These are phyloP conservation scores for Stentor roeselii DNA, from an alignment of 73 alveolate species.

Conservation along the genomic window DNA sequence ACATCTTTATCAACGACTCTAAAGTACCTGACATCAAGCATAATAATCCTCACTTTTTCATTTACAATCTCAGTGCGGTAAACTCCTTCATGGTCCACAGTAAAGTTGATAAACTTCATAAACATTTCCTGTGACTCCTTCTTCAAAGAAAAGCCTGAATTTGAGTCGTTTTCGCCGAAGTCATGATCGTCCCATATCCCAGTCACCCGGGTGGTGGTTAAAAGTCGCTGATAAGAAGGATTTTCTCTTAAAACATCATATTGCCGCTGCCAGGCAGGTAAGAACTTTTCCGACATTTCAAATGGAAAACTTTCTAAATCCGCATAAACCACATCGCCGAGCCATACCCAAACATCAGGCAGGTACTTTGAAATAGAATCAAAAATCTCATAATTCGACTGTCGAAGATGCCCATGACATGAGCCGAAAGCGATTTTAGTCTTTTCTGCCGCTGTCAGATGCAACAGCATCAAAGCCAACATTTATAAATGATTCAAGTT, in stretches of 20 bases:
- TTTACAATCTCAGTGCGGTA: slow-evolving; percentile 47
- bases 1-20: slow-evolving; percentile 11
- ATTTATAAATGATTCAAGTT: too few species aligned
- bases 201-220: slow-evolving; percentile 27
- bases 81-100: slow-evolving; percentile 53
- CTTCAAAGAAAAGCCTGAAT: slow-evolving; percentile 43
- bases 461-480: too few species aligned
- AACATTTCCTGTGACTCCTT: slow-evolving; percentile 40
- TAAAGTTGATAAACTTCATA: slow-evolving; percentile 63
- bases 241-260: not conserved
- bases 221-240: slow-evolving; percentile 35
- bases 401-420: slow-evolving; percentile 32
- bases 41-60: slow-evolving; percentile 41
- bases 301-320: slow-evolving; percentile 26
- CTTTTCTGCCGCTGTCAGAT: too few species aligned
- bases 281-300: not conserved
- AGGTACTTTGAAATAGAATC: not conserved
- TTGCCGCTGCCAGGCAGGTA: not conserved
- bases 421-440: slow-evolving; percentile 52
- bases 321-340: slow-evolving; percentile 60
- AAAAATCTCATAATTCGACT: slow-evolving; percentile 31
- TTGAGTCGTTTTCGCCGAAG: slow-evolving; percentile 62
- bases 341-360: slow-evolving; percentile 54
- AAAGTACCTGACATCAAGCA: slow-evolving; percentile 65
- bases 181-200: slow-evolving; percentile 87